Evolutionary conservation across 169 alveolate genomes (phyloP).

Genomic region (Haemoproteus tartakovskyi): DNA sequence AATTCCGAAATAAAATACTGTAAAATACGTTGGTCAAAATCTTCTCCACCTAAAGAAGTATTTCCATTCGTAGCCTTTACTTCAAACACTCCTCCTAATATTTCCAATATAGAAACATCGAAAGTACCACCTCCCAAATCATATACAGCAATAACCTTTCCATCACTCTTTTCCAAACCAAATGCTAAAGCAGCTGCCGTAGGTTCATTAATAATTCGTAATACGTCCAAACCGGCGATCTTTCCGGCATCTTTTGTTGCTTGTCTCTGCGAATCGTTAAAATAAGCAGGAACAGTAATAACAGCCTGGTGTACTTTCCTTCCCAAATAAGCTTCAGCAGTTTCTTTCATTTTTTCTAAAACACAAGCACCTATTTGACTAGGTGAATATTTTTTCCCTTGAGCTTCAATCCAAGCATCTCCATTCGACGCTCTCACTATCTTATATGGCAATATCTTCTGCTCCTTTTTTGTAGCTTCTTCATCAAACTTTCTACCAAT

Average conservation of each 20-base stretch:
- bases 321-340: conserved; percentile 95
- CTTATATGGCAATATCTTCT: conserved; percentile 93
- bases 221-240: conserved; percentile 93
- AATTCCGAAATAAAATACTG: conserved; percentile 92
- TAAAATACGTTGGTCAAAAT: conserved; percentile 93
- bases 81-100: conserved; percentile 97
- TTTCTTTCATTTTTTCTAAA: conserved; percentile 93
- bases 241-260: conserved; percentile 97
- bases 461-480: conserved; percentile 95
- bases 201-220: conserved; percentile 98
- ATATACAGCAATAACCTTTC: conserved; percentile 88
- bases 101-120: conserved; percentile 97
- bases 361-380: conserved; percentile 96
- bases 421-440: conserved; percentile 95
- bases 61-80: conserved; percentile 99
- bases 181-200: conserved; percentile 99
- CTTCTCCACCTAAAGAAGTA: conserved; percentile 99
- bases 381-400: conserved; percentile 94
- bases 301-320: conserved; percentile 93
- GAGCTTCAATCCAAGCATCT: conserved; percentile 98
- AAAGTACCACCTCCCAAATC: conserved; percentile 98
- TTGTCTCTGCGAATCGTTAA: conserved; percentile 95
- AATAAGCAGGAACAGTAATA: conserved; percentile 96
- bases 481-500: conserved; percentile 96
- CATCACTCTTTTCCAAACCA: conserved; percentile 96